Percentiles rank a stretch among this genome's conserved stretches.
These are phyloP conservation scores for Amanita polypyramis DNA, from an alignment of 768 basidiomycete species.

Conservation along the genomic window DNA sequence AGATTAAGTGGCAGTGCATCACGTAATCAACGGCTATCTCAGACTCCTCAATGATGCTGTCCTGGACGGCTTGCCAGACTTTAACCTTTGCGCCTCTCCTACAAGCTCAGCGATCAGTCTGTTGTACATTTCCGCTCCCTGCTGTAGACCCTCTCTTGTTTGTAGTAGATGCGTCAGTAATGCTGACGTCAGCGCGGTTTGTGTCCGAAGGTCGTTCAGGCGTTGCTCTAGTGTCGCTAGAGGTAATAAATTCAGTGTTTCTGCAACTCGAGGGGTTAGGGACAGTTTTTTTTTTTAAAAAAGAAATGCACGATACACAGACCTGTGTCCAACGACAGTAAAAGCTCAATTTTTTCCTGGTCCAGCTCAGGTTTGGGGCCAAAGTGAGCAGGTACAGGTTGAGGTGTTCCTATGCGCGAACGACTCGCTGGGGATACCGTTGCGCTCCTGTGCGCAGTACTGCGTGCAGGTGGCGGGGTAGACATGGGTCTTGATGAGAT, in stretches of 20 bases:
- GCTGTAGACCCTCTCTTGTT: constrained; percentile 69
- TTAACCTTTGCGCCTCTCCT: constrained; percentile 82
- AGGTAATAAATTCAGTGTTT: constrained; percentile 62
- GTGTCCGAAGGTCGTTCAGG: constrained; percentile 54
- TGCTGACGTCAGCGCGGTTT: constrained; percentile 67
- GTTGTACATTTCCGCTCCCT: constrained; percentile 86
- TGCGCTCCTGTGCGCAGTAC: constrained; percentile 20
- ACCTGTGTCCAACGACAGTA: constrained; percentile 66
- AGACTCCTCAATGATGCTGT: constrained; percentile 32
- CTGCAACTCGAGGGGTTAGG: constrained; percentile 27
- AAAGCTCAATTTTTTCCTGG: constrained; percentile 45
- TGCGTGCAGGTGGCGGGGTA: constrained; percentile 58
- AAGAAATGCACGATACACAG: background rate
- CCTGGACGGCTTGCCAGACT: constrained; percentile 42
- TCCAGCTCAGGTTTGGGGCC: constrained; percentile 76
- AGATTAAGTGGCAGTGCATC: constrained; percentile 6
- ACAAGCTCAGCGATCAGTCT: constrained; percentile 86
- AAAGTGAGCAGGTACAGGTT: constrained; percentile 35
- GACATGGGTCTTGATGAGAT: constrained; percentile 79
- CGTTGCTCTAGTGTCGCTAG: constrained; percentile 54
- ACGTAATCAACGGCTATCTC: constrained; percentile 29
- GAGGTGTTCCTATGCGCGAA: constrained; percentile 47
- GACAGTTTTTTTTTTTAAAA: constrained; percentile 1
- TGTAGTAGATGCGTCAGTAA: constrained; percentile 78
- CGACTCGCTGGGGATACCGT: constrained; percentile 21